Evolutionary conservation across 1,139 yeast genomes (phyloP), one percentile per base, ranked within the genome.

Genomic region (Petasospora fabianii): DNA sequence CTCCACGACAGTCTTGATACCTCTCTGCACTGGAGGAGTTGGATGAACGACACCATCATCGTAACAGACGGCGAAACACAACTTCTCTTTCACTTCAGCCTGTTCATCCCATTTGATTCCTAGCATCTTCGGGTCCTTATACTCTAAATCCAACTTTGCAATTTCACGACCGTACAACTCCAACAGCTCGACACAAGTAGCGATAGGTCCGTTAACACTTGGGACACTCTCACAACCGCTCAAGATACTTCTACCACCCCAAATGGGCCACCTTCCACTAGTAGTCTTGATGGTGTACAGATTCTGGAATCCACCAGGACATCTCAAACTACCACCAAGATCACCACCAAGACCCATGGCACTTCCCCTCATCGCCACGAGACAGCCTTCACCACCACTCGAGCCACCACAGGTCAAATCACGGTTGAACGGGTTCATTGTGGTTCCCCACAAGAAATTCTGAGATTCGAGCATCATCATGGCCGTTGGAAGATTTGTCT

Each of bases 321-420:
- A 66, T 40, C 85, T 61, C 36, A 79, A 71, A 27, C 77, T 68
- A 6, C 85, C 85, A n/a, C 84, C 85, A 51, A 80, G 76, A 56
- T 80, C 84, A 24, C 81, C 74, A 6, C 84, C 85, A 35, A 77
- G 58, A 4, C 83, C 84, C 24, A 76, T 43, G n/a, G 67, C 61
- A 1, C 80, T 66, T 4, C 75, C 80, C 33, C 66, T 65, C 18
- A 81, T 76, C 6, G 84, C 86, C 7, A 49, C 21, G 9, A 52
- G 32, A 4, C 50, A 69, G 11, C 73, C 80, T 51, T 74, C 81
- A 31, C 82, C 82, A 12, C 79, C 78, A 29, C 77, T 68, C 10
- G 76, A 68, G 3, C 82, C 82, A 19, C 81, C 81, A 20, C 66
- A 50, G 1, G 75, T 59, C 30, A 72, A 55, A 4, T 51, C 53